Evolutionary conservation across 768 basidiomycete genomes (phyloP), one percentile per base, ranked within the genome.

Genomic region (Candolleomyces eurysporus): DNA sequence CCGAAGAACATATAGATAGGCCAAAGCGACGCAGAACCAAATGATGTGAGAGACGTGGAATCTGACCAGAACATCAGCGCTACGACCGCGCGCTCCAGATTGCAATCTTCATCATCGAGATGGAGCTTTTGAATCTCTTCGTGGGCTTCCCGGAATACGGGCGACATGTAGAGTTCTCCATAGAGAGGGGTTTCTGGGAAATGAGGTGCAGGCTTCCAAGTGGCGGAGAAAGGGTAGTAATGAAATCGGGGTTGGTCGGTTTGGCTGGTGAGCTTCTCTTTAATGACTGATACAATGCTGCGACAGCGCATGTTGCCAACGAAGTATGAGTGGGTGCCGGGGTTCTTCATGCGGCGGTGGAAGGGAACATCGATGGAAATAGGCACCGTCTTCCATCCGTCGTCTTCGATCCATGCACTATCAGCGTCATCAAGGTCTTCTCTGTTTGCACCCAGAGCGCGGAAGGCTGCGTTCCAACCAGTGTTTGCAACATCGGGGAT

Each of bases 51-150:
- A 9, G 62, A 61, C 3, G 63, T 73, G 48, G 36, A n/a, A 45
- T 69, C 66, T 16, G 69, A 69, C 64, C 64, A 65, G 58, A 75
- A 57, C n/a, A n/a, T n/a, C n/a, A n/a, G n/a, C n/a, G n/a, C n/a
- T n/a, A n/a, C n/a, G n/a, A n/a, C n/a, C n/a, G n/a, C n/a, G n/a
- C n/a, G n/a, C n/a, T n/a, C n/a, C n/a, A n/a, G n/a, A n/a, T n/a
- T n/a, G n/a, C n/a, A n/a, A n/a, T n/a, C n/a, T n/a, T n/a, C n/a
- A n/a, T n/a, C n/a, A n/a, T n/a, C n/a, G n/a, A n/a, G n/a, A n/a
- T n/a, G n/a, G n/a, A n/a, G n/a, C n/a, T n/a, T n/a, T n/a, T n/a
- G n/a, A n/a, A n/a, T n/a, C n/a, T n/a, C n/a, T n/a, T n/a, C n/a
- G n/a, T n/a, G n/a, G n/a, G n/a, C n/a, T n/a, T n/a, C n/a, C n/a